Base-by-base conservation (phyloP, 108 stramenopile genomes). In the Asterionellopsis glacialis region DNA sequence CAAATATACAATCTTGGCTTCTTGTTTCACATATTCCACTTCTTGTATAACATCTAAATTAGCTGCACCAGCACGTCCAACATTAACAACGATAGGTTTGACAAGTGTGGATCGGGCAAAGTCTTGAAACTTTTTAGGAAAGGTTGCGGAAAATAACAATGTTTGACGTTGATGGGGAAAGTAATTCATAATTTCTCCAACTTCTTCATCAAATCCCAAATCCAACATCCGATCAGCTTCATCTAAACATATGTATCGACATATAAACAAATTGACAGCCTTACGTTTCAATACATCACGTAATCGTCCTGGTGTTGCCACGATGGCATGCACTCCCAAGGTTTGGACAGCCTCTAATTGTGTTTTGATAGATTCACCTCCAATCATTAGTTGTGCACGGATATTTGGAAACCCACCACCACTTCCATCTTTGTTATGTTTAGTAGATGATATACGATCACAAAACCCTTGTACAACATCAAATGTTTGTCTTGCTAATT, bases 31-130 rank as follows among this genome's bases (percentile, higher is more conserved):
- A 64, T 97, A 96, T 65, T 99, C 98, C 53, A 99, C 97, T 77
- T 99, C 98, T 76, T 99, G 97, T 65, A 99, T 97, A 11, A 99
- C 97, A 75, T 99, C 97, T n/a, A 98, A 66, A 65, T 96, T 98
- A 15, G 98, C 97, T 11, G 98, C 98, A 23, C 98, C 98, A 2
- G 97, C 97, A 11, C 98, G 82, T 14, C 97, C 96, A 18, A 97
- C 97, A 72, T 99, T 99, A 33, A 99, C 97, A 4, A 97, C 84
- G 28, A 99, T 87, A 19, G 98, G 96, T 61, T 79, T 68, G 18
- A 98, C 94, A 41, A 99, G 79, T 9, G 97, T 93, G 41, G 91
- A 73, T 60, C 93, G 83, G n/a, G 97, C 96, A 86, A 99, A 99
- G 63, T 97, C 96, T 65, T 96, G 94, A 79, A 98, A 96, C 65